Conservation (phyloP, 495 filamentous ascomycete species). For the Talaromyces borbonicus region DNA sequence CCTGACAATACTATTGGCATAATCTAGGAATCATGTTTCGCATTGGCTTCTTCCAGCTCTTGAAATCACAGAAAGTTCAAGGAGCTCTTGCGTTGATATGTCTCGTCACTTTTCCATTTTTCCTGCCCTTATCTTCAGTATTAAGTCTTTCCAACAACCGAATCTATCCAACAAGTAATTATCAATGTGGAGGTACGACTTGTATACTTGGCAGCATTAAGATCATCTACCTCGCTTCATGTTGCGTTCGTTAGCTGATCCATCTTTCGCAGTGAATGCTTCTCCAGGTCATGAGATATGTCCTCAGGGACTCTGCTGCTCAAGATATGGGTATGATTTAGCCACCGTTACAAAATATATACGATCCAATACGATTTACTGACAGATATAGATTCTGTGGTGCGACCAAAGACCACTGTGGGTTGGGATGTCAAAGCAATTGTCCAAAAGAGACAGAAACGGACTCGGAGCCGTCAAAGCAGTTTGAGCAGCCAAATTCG, state of each 20-base stretch:
- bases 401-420: conserved; percentile 2
- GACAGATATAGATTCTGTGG: conserved; percentile 7
- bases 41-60: conserved; percentile 2
- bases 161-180: background rate
- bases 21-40: conserved; percentile 2
- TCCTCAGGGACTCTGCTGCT: conserved; percentile 7
- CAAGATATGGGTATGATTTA: conserved; percentile 7
- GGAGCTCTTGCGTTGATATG: conserved; percentile 6
- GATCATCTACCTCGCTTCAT: too few relatives aligned
- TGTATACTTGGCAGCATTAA: background rate
- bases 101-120: conserved; percentile 5
- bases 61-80: conserved; percentile 5
- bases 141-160: background rate
- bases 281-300: conserved; percentile 6
- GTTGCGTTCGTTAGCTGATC: background rate
- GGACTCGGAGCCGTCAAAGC: background rate
- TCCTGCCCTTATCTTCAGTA: conserved; percentile 4
- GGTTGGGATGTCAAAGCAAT: conserved; percentile 8
- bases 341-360: background rate
- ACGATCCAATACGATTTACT: background rate
- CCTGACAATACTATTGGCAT: background rate
- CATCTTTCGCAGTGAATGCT: background rate
- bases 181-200: conserved; percentile 9
- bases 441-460: background rate
- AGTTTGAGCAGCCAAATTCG: background rate